These are phyloP conservation scores for Beauveria brongniartii DNA, from an alignment of 2,329 filamentous ascomycete species.

Conservation along the genomic window DNA sequence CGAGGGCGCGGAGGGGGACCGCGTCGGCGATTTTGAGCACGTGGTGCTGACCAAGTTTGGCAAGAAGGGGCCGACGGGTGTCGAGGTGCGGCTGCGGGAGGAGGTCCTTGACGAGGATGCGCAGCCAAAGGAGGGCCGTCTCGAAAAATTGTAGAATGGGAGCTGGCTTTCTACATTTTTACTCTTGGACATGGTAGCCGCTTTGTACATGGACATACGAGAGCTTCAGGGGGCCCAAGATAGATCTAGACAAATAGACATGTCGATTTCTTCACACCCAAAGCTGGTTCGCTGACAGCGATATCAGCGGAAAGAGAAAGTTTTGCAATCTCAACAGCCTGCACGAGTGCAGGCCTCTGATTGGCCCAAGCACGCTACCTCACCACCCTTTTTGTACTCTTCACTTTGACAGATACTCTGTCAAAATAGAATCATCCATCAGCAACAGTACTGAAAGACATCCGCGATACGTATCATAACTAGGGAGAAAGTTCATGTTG, in stretches of 20 bases:
- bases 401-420: too few relatives aligned
- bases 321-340: too few relatives aligned
- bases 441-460: too few relatives aligned
- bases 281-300: neutral
- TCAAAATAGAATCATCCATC: too few relatives aligned
- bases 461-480: too few relatives aligned
- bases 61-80: constrained; percentile 41
- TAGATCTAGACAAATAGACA: too few relatives aligned
- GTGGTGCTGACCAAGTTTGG: constrained; percentile 49
- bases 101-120: constrained; percentile 41
- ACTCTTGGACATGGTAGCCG: neutral
- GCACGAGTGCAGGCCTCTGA: too few relatives aligned
- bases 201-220: neutral
- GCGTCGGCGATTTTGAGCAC: constrained; percentile 50
- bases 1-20: constrained; percentile 25
- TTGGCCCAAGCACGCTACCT: too few relatives aligned
- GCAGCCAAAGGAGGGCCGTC: constrained; percentile 16
- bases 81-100: constrained; percentile 43
- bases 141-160: constrained; percentile 20
- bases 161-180: neutral
- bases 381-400: too few relatives aligned
- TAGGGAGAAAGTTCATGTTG: too few relatives aligned
- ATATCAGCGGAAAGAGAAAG: neutral
- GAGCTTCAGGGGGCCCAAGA: too few relatives aligned
- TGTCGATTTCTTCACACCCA: neutral